Evolutionary conservation across 2,329 filamentous ascomycete genomes (phyloP).

Genomic region (Aspergillus fructus): DNA sequence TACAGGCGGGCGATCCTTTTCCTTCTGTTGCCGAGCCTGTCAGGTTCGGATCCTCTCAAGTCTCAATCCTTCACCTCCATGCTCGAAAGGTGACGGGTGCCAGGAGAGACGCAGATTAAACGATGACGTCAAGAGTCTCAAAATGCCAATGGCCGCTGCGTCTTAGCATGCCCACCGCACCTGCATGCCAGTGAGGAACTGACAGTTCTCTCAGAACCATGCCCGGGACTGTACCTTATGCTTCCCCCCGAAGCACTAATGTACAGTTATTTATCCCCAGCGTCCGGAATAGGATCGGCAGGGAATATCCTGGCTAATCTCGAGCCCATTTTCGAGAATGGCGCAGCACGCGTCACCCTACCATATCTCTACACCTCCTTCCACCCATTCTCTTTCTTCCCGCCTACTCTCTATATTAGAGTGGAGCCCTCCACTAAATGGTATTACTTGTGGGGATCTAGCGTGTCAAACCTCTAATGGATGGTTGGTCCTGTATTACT

Average conservation of each 20-base stretch:
- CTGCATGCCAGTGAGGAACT: conserved; percentile 5
- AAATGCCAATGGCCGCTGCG: background rate
- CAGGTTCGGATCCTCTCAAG: background rate
- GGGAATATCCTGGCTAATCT: conserved; percentile 17
- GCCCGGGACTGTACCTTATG: conserved; percentile 26
- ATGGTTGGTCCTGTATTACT: background rate
- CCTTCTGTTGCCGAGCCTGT: background rate
- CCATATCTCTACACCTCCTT: background rate
- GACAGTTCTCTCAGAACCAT: conserved; percentile 6
- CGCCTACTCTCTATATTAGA: background rate
- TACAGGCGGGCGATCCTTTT: background rate
- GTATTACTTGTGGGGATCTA: background rate
- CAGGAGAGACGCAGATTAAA: background rate
- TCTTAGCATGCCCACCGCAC: background rate
- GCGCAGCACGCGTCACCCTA: background rate
- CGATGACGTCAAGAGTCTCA: conserved; percentile 9
- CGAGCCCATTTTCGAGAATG: conserved; percentile 17
- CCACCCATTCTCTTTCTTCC: background rate
- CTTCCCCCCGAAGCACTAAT: conserved; percentile 39
- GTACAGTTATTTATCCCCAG: conserved; percentile 13
- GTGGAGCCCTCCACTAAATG: background rate
- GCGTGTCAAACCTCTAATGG: background rate
- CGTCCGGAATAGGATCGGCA: conserved; percentile 10
- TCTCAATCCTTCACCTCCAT: background rate
- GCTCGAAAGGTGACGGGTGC: background rate